phyloP scores from a whole-genome alignment of 208 protist species.

The Phytomonas serpens region DNA sequence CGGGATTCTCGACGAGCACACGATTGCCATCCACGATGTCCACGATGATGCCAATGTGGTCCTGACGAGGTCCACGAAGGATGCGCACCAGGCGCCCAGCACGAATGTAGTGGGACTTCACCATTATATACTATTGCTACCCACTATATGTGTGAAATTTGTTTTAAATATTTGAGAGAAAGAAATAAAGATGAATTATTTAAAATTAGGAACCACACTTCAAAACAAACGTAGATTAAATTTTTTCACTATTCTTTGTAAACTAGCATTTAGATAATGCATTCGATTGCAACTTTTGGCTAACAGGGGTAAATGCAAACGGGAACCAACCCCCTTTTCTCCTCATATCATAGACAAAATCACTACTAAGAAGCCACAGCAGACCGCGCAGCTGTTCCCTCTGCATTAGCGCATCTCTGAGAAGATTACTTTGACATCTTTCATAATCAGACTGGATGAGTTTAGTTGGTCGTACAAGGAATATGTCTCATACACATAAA shows the following conservation, averaged over 20 bases:
- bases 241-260: background rate
- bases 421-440: constrained; percentile 71
- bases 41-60: constrained; percentile 65
- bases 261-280: background rate
- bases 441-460: constrained; percentile 79
- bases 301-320: background rate
- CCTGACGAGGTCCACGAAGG: constrained; percentile 46
- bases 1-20: constrained; percentile 86
- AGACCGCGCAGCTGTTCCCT: background rate
- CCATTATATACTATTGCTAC: constrained; percentile 28
- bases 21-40: constrained; percentile 88
- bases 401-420: constrained; percentile 36
- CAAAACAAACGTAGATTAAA: background rate
- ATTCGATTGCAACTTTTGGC: background rate
- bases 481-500: constrained; percentile 89
- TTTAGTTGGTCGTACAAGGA: constrained; percentile 81
- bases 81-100: constrained; percentile 52
- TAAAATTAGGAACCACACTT: background rate
- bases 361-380: constrained; percentile 13
- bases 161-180: constrained; percentile 6
- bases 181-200: constrained; percentile 4
- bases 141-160: background rate
- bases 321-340: background rate
- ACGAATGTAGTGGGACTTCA: constrained; percentile 55
- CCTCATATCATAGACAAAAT: constrained; percentile 15